Conservation (phyloP, 768 basidiomycete species). For the Lepiota brunneoincarnata region DNA sequence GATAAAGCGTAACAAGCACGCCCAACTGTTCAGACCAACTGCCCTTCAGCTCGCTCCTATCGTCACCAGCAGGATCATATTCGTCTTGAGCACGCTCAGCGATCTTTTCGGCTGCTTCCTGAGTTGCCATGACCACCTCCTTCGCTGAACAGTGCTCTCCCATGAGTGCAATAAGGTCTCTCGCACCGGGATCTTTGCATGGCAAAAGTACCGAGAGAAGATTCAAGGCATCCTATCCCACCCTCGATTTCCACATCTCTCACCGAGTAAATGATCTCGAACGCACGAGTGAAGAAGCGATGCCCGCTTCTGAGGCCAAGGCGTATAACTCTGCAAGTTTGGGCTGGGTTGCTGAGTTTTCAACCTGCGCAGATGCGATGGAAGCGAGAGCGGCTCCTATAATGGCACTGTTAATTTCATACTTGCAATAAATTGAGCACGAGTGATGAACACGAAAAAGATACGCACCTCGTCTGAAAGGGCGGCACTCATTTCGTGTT, state of each 20-base stretch:
- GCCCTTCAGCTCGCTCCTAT: constrained; percentile 21
- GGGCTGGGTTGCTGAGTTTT: no score
- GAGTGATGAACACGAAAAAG: not conserved
- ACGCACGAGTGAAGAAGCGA: constrained; percentile 10
- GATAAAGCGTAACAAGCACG: constrained; percentile 37
- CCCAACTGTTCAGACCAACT: constrained; percentile 30
- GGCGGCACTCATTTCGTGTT: no score
- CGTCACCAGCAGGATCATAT: constrained; percentile 25
- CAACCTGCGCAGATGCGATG: not conserved
- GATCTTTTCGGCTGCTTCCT: constrained; percentile 43
- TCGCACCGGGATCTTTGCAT: constrained; percentile 34
- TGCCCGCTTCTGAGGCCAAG: not conserved
- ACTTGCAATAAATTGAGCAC: not conserved
- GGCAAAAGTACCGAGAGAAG: constrained; percentile 37
- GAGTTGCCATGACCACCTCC: constrained; percentile 44
- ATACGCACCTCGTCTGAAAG: not conserved
- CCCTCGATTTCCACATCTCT: not conserved
- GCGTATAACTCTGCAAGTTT: constrained; percentile 1
- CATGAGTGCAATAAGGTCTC: constrained; percentile 37
- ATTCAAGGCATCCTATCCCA: constrained; percentile 40
- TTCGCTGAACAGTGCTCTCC: constrained; percentile 40
- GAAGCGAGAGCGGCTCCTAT: not conserved
- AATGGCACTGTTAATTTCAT: constrained; percentile 3
- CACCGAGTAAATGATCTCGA: not conserved
- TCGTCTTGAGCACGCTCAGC: constrained; percentile 18